Evolutionary conservation across 768 basidiomycete genomes (phyloP), one percentile per base, ranked within the genome.

Genomic region (Pholiota microspora): DNA sequence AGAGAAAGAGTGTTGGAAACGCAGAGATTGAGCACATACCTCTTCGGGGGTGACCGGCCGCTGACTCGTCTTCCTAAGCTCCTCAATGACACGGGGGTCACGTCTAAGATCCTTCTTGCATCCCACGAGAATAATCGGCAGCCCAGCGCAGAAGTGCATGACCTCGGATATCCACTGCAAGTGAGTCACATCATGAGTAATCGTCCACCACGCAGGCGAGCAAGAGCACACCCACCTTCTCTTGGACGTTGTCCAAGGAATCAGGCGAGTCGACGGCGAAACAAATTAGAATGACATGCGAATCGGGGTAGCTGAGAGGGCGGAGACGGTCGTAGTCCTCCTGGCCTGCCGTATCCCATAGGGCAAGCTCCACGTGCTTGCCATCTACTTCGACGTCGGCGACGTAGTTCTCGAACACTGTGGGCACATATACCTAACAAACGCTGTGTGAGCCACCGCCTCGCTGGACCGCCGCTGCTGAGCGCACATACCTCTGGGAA

Each of bases 331-430:
- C 97, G 73, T 98, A 98, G 72, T 98, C 97, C 75, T 98, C 96
- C 73, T 98, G 96, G 51, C 97, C 97, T 29, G 97, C 96, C 49
- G 97, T 98, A 95, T 98, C 97, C 97, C 97, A 98, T 64, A 99
- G 77, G 25, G 97, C 96, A 65, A 99, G 81, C 75, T 99, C 97
- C 64, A 98, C 95, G 69, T 95, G 92, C 78, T 96, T 98, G 63
- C 92, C 92, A 67, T 98, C 96, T 58, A 98, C 95, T 72, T 98
- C 94, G 47, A 98, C 94, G 71, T 98, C 95, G 63, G 96, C 96
- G 53, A 97, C 96, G 72, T 98, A 97, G 85, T 98, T 98, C 82
- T 99, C 97, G 64, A 98, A 99, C 49, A 99, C 97, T 55, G 97
- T 99, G 47, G 97, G 97, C 59, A 98, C 94, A 69, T 98, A 98